A percentile compares a stretch with the other conserved stretches of the same genome.
These are phyloP conservation scores for Mollisiaceae sp. DNA, from an alignment of 2,329 filamentous ascomycete genomes.

Conservation along the genomic window DNA sequence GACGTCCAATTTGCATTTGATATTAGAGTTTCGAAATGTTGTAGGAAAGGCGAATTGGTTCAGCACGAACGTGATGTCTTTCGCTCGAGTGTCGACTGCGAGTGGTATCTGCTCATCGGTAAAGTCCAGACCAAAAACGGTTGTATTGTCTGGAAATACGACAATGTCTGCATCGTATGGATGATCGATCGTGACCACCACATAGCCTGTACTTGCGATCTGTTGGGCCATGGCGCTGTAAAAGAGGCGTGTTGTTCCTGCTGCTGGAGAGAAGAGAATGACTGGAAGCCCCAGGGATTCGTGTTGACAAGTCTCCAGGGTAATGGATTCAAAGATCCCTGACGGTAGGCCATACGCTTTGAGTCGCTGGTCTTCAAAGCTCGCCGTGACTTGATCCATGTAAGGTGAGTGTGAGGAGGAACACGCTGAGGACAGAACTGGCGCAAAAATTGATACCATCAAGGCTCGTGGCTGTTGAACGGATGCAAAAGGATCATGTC, in stretches of 20 bases:
- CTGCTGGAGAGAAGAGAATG: conserved; percentile 44
- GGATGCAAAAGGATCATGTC: conserved; percentile 39
- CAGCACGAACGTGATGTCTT: conserved; percentile 38
- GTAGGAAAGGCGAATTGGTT: conserved; percentile 27
- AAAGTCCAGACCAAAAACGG: conserved; percentile 27
- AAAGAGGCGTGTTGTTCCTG: conserved; percentile 38
- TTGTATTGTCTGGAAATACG: conserved; percentile 41
- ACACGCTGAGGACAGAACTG: conserved; percentile 27
- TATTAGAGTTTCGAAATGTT: conserved; percentile 12
- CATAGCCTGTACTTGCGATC: conserved; percentile 44
- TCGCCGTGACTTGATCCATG: conserved; percentile 41
- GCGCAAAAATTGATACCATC: conserved; percentile 42
- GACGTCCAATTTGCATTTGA: conserved; percentile 34
- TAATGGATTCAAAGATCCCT: conserved; percentile 38
- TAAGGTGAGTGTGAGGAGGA: conserved; percentile 32
- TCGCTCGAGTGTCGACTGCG: conserved; percentile 28
- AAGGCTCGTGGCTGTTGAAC: conserved; percentile 31
- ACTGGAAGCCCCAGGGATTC: conserved; percentile 34
- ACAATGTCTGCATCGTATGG: conserved; percentile 45
- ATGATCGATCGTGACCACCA: conserved; percentile 45
- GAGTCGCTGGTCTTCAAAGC: conserved; percentile 30
- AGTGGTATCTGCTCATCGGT: conserved; percentile 25
- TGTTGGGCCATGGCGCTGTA: conserved; percentile 42
- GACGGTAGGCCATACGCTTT: conserved; percentile 37
- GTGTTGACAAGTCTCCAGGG: conserved; percentile 32